These are phyloP conservation scores for Mortierella sp. DNA, from an alignment of 371 early-diverging fungal species.

Conservation along the genomic window DNA sequence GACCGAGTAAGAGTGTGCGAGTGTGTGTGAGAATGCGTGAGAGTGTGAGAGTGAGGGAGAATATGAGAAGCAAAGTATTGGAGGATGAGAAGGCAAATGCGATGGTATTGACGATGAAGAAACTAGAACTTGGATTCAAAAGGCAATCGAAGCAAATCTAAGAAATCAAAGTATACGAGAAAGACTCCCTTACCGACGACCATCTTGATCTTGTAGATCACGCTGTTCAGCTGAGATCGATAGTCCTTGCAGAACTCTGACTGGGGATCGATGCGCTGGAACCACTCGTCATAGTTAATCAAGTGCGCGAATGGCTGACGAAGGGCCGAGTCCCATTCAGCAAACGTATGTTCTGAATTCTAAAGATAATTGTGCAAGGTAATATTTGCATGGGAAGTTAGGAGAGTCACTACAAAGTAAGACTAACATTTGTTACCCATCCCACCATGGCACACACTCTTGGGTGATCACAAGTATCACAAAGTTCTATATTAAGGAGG, in stretches of 20 bases:
- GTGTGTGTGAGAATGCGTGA: constrained; percentile 1
- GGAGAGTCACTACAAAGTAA: not conserved
- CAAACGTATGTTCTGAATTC: constrained; percentile 44
- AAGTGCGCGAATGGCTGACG: constrained; percentile 58
- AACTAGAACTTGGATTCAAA: not conserved
- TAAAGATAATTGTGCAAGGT: constrained; percentile 17
- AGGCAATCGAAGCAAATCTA: not conserved
- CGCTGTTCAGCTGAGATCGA: constrained; percentile 25
- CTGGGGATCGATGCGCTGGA: constrained; percentile 43
- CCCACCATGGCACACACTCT: no score
- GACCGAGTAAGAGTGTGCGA: not conserved
- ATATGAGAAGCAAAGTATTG: no score
- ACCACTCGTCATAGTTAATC: constrained; percentile 38
- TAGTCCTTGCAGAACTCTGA: constrained; percentile 30
- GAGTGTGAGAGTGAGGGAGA: not conserved
- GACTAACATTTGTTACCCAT: no score
- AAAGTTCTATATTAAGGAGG: not conserved
- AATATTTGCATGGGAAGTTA: not conserved
- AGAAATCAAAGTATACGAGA: not conserved
- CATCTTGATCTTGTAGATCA: constrained; percentile 42
- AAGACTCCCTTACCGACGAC: constrained; percentile 20
- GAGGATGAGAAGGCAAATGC: no score
- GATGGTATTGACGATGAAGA: not conserved
- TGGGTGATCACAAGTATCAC: not conserved
- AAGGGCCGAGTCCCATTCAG: constrained; percentile 38